Conservation (phyloP, 306 rosid species). For the Trichosanthes truncata region DNA sequence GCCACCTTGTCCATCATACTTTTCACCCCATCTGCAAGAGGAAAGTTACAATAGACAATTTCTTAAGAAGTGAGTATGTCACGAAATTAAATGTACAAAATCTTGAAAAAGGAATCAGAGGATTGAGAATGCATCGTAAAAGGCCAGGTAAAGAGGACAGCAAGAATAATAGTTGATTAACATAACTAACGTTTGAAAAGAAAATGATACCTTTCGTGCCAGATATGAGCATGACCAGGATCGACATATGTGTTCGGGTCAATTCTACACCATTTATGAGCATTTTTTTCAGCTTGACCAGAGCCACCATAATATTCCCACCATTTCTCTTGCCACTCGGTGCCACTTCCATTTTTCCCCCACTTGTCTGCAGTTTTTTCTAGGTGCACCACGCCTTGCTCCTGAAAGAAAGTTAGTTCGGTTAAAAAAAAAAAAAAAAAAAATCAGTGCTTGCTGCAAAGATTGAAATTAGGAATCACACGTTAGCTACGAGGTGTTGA, state of each 20-base stretch:
- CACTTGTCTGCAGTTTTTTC: constrained; percentile 99
- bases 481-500: neutral
- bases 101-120: neutral
- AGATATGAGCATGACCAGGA: constrained; percentile 88
- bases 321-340: constrained; percentile 98
- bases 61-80: neutral
- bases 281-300: constrained; percentile 88
- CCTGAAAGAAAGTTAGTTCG: constrained; percentile 40
- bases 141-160: neutral
- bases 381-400: constrained; percentile 52
- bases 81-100: neutral
- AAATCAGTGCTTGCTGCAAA: neutral
- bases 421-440: neutral
- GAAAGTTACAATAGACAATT: neutral
- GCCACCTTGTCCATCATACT: constrained; percentile 78
- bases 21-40: constrained; percentile 85
- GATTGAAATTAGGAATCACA: neutral
- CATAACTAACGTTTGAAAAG: neutral
- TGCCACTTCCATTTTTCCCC: constrained; percentile 73
- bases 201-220: constrained; percentile 81
- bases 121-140: neutral
- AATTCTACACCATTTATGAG: constrained; percentile 94
- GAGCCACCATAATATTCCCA: constrained; percentile 62
- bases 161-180: neutral
- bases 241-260: constrained; percentile 75